Conservation (phyloP, 2,329 filamentous ascomycete genomes). For the Alternaria sp. region DNA sequence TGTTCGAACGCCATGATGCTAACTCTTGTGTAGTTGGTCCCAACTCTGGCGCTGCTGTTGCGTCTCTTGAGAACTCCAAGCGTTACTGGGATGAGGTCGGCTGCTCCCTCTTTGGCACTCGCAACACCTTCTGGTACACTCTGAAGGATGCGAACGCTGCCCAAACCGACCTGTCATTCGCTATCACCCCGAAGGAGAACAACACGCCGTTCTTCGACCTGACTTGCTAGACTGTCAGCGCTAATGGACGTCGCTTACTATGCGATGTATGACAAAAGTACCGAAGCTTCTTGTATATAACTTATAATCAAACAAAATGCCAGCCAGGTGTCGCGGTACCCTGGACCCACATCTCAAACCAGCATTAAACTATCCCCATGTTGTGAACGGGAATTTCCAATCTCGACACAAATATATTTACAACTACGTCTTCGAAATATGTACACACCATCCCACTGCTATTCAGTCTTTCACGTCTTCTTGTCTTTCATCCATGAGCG, state of each 20-base stretch:
- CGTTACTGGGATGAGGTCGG: constrained; percentile 41
- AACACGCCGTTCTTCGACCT: constrained; percentile 63
- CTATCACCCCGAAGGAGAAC: constrained; percentile 62
- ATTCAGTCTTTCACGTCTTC: neutral
- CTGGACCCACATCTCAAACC: neutral
- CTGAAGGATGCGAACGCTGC: constrained; percentile 56
- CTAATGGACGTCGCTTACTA: accelerated
- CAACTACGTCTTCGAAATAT: neutral
- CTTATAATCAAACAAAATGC: neutral
- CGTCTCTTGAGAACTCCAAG: constrained; percentile 35
- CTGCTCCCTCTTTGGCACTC: constrained; percentile 37
- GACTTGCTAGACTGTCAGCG: constrained; percentile 49
- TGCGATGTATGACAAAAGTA: neutral
- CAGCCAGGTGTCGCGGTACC: neutral
- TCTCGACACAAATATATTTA: neutral
- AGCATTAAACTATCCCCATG: too few relatives aligned
- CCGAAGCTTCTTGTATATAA: neutral
- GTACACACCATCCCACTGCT: neutral
- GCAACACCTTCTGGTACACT: constrained; percentile 44
- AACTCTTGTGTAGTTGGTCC: constrained; percentile 21
- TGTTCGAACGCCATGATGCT: neutral
- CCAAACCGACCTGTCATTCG: constrained; percentile 54
- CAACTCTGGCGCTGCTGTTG: constrained; percentile 33
- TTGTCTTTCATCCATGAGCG: neutral
- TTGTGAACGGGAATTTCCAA: neutral